Base-by-base conservation (phyloP, 2,329 filamentous ascomycete species). In the Pseudogymnoascus sp. region DNA sequence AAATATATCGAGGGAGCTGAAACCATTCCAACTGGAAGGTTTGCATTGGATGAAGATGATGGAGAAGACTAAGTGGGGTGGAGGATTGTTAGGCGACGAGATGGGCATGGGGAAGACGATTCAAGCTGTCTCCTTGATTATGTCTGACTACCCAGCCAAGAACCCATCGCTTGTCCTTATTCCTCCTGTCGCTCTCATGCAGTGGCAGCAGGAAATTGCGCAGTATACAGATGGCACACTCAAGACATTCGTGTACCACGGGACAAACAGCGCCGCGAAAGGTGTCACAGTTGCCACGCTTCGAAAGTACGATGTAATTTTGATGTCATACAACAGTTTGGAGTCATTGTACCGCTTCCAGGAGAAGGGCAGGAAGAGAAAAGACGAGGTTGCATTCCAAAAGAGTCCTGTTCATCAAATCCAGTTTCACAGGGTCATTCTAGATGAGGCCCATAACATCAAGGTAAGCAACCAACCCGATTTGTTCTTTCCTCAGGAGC, bases 91-190 rank as follows among this genome's bases (percentile, higher is more conserved):
- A 1, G 94, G 94, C 64, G 94, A 99, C 69, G 94, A 99, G 76
- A 99, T 99, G 94, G 94, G 94, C 5, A 90, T 99, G 77, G 94
- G 94, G 60, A 99, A 99, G 78, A 99, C 94, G 0, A 97, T 99
- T 60, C 94, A 99, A 75, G 93, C 94, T 2, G 94, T 99, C 16
- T 97, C 93, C 2, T 82, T 99, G 50, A 92, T 99, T 75, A 97
- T 97, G 94, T 97, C 93, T 0, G 92, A 97, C 73, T 97, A 90
- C 70, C 93, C 92, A 3, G 89, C 87, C 21, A 89, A 88, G 68
- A 78, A 88, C 62, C 93, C 94, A 1, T 90, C 91, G 0, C 80
- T 97, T 3, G 92, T 97, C 1, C 82, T 97, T 35, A 92, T 96
- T 0, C 93, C 93, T 0, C 93, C 93, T 0, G 93, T 97, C 42